Base-by-base conservation (phyloP, 805 yeast species). In the Wickerhamiella azyma region DNA sequence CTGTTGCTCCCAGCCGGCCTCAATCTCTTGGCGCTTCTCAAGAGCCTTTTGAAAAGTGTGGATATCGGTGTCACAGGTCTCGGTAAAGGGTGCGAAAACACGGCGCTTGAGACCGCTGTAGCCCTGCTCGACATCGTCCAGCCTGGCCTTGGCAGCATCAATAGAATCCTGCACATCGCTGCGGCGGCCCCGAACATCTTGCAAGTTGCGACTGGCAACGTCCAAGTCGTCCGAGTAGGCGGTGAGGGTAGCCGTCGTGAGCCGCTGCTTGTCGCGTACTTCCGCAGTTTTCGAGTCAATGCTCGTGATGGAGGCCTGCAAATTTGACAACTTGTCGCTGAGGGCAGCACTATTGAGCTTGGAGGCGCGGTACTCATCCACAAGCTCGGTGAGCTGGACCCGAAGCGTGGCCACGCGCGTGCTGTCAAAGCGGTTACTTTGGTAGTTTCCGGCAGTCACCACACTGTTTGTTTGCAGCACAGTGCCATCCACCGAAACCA, bases 401-500 rank as follows among this genome's bases (percentile, higher is more conserved):
- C 53, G 53, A 33, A 54, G 35, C 8, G 47, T 18, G 1, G 52
- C 55, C 5, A 51, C 37, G 1, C 52, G 24, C 6, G 56, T 43
- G 13, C 48, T 55, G 9, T 53, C 51, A 19, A 41, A 48, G 2
- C 51, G 43, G 28, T 44, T 44, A 2, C 39, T 18, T n/a, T 26
- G 28, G 9, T 8, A 37, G 2, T 36, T 65, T 53, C 96, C 96
- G 60, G 96, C 96, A 8, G 96, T 81, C 94, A 92, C 85, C 32
- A 86, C 68, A 6, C 95, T 95, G 4, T 89, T 79, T 55, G 76
- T 77, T 58, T 85, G 85, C 40, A 92, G 82, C 26, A 86, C 68
- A 0, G 89, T 75, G 1, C 98, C 98, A 42, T 85, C 85, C 11
- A 85, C 56, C 0, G 95, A 75, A 2, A 88, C 94, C 41, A 82